phyloP scores from a whole-genome alignment of 169 alveolate species.

The Toxoplasma gondii region DNA sequence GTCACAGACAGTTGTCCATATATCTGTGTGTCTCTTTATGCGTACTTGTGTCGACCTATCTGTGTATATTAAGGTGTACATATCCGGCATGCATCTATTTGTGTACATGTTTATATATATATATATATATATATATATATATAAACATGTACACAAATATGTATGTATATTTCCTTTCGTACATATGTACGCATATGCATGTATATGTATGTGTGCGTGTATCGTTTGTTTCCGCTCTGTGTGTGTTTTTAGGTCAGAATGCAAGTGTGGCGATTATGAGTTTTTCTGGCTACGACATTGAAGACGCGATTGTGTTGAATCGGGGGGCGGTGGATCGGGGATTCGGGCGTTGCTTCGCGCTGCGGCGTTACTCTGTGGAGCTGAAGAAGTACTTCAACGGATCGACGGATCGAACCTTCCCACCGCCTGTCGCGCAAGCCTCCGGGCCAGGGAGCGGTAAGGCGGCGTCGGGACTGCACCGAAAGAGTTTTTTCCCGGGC shows the following conservation, averaged over 20 bases:
- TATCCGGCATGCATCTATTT: too few relatives aligned
- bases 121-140: too few relatives aligned
- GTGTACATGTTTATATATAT: too few relatives aligned
- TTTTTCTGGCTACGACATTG: slow-evolving; percentile 99
- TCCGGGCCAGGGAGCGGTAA: slow-evolving; percentile 39
- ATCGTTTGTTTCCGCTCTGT: not conserved
- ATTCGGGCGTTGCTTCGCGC: slow-evolving; percentile 85
- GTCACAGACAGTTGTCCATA: too few relatives aligned
- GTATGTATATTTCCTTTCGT: too few relatives aligned
- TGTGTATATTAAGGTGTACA: too few relatives aligned
- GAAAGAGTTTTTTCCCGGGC: slow-evolving; percentile 8
- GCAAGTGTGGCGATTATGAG: slow-evolving; percentile 99
- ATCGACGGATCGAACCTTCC: slow-evolving; percentile 77
- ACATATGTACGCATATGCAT: too few relatives aligned
- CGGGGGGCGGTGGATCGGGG: slow-evolving; percentile 99
- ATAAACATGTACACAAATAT: too few relatives aligned
- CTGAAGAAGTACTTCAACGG: slow-evolving; percentile 82
- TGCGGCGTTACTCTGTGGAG: slow-evolving; percentile 77
- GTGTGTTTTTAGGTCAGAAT: slow-evolving; percentile 83
- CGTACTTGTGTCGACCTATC: too few relatives aligned
- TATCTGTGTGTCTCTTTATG: too few relatives aligned
- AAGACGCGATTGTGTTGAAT: slow-evolving; percentile 98
- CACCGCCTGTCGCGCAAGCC: slow-evolving; percentile 64
- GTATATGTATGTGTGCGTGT: not conserved
- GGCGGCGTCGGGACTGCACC: slow-evolving; percentile 19